These are phyloP conservation scores for Circinella minor DNA, from an alignment of 371 early-diverging fungal species.

Conservation along the genomic window DNA sequence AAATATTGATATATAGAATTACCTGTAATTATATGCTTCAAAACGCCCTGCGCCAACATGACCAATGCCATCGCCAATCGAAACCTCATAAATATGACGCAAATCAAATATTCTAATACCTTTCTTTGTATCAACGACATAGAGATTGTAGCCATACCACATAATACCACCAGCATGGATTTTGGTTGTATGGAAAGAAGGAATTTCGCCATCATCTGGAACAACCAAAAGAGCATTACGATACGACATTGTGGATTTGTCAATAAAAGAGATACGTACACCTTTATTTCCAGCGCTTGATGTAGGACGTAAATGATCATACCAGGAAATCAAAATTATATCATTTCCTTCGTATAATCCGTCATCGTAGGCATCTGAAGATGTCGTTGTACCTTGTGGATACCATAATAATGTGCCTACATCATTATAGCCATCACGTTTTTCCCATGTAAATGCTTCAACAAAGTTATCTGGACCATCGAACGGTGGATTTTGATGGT, in stretches of 20 bases:
- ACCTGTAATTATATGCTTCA: conserved; percentile 15
- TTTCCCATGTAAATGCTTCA: conserved; percentile 17
- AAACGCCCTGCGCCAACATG: conserved; percentile 13
- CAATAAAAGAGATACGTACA: conserved; percentile 17
- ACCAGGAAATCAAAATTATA: conserved; percentile 15
- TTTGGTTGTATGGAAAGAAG: conserved; percentile 14
- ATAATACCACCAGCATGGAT: conserved; percentile 17
- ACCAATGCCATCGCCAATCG: conserved; percentile 14
- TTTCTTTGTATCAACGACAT: conserved; percentile 13
- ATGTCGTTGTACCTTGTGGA: conserved; percentile 19
- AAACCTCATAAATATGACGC: conserved; percentile 15
- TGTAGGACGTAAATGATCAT: not conserved
- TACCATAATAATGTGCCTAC: conserved; percentile 9
- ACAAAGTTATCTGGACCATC: conserved; percentile 8
- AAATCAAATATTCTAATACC: conserved; percentile 16
- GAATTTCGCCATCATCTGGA: not conserved
- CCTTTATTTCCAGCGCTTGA: conserved; percentile 5
- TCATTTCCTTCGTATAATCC: conserved; percentile 2
- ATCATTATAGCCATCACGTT: conserved; percentile 4
- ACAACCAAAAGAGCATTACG: conserved; percentile 14
- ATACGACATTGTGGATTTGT: conserved; percentile 2
- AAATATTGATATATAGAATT: not conserved
- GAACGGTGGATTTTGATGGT: conserved; percentile 3
- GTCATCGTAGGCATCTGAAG: conserved; percentile 16
- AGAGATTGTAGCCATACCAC: conserved; percentile 18